phyloP scores from a whole-genome alignment of 306 rosid species.

The Acacia crassicarpa region DNA sequence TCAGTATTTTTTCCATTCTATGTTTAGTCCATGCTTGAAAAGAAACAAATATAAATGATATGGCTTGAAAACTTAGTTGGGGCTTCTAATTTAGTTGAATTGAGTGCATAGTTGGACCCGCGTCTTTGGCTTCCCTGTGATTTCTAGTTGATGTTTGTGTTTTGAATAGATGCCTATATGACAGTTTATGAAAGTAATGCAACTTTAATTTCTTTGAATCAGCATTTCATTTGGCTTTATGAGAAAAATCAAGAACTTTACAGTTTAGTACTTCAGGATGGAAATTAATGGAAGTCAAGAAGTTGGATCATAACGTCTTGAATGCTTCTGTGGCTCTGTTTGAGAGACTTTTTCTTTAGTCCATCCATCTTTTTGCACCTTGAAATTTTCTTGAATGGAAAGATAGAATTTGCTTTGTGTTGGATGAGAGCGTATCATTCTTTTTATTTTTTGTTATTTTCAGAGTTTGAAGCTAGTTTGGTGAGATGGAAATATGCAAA shows the following conservation, averaged over 20 bases:
- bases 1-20: not conserved
- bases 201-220: not conserved
- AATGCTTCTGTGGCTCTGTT: not conserved
- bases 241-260: not conserved
- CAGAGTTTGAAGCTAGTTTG: slow-evolving; percentile 3
- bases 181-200: not conserved
- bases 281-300: not conserved
- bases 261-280: not conserved
- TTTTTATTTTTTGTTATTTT: not conserved
- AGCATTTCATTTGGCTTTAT: not conserved
- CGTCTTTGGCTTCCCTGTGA: not conserved
- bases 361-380: not conserved
- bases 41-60: slow-evolving; percentile 6
- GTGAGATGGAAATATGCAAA: slow-evolving; percentile 10
- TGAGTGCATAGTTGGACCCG: not conserved
- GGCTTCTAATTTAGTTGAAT: not conserved
- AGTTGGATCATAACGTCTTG: not conserved
- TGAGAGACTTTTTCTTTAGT: not conserved
- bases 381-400: not conserved
- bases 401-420: slow-evolving; percentile 1
- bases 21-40: not conserved
- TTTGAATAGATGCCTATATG: not conserved
- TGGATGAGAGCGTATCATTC: not conserved
- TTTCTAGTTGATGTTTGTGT: not conserved
- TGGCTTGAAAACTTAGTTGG: not conserved